phyloP scores from a whole-genome alignment of 257 asterid species.

The Salvia miltiorrhiza region DNA sequence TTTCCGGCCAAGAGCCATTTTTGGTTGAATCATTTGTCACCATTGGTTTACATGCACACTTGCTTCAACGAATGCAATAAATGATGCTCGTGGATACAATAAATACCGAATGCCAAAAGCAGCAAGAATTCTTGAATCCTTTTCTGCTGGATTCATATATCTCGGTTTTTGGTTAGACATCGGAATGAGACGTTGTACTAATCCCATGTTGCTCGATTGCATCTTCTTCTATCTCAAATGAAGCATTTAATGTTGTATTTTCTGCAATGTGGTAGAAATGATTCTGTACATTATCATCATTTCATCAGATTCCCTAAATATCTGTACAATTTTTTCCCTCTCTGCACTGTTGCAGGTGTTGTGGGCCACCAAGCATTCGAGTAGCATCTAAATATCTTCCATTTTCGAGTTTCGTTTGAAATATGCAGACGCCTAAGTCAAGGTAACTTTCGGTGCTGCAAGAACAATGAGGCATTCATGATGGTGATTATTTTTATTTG shows the following conservation, averaged over 20 bases:
- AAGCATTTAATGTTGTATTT: constrained; percentile 1
- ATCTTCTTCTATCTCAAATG: not conserved
- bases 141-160: not conserved
- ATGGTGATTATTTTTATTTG: constrained; percentile 5
- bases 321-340: constrained; percentile 3
- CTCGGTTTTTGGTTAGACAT: constrained; percentile 6
- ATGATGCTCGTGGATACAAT: not conserved
- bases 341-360: constrained; percentile 39
- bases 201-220: constrained; percentile 4
- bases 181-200: not conserved
- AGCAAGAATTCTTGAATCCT: constrained; percentile 3
- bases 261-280: not conserved
- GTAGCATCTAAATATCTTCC: constrained; percentile 8
- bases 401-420: constrained; percentile 11
- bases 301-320: constrained; percentile 42
- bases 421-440: constrained; percentile 77
- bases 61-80: not conserved
- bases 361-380: constrained; percentile 47
- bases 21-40: not conserved
- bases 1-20: not conserved
- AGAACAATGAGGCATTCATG: constrained; percentile 12
- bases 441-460: constrained; percentile 47
- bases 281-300: constrained; percentile 18
- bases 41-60: not conserved
- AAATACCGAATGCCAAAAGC: not conserved